Evolutionary conservation across 768 basidiomycete species (phyloP).

Genomic region (Boletus rubropictus): DNA sequence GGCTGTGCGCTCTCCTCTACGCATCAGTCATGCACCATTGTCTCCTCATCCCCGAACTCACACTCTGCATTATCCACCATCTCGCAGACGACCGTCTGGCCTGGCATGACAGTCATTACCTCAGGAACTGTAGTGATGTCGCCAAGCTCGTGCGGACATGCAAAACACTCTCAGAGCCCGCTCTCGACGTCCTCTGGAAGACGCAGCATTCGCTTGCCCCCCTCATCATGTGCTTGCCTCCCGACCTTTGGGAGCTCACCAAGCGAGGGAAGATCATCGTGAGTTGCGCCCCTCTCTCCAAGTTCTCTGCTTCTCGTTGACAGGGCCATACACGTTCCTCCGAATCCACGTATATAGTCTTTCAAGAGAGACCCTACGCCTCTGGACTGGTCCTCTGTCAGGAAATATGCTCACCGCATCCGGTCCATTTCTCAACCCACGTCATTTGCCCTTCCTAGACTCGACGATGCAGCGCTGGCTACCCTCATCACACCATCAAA

Average conservation of each 20-base stretch:
- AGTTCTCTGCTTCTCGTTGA: background rate
- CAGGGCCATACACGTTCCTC: background rate
- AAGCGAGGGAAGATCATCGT: conserved; percentile 20
- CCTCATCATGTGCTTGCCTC: conserved; percentile 26
- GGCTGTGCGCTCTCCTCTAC: background rate
- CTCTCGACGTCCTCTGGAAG: conserved; percentile 29
- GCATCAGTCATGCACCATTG: conserved; percentile 23
- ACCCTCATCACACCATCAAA: conserved; percentile 18
- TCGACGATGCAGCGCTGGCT: conserved; percentile 24
- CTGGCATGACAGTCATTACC: conserved; percentile 14
- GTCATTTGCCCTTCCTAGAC: conserved; percentile 14
- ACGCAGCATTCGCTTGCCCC: conserved; percentile 28
- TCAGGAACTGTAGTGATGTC: conserved; percentile 19
- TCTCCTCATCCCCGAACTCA: conserved; percentile 27
- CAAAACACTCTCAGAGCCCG: conserved; percentile 23
- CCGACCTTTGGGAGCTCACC: conserved; percentile 21
- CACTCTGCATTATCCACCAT: conserved; percentile 20
- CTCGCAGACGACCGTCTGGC: conserved; percentile 19
- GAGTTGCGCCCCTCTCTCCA: conserved; percentile 1
- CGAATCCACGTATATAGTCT: conserved; percentile 8
- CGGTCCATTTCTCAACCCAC: conserved; percentile 21
- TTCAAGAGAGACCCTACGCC: conserved; percentile 17
- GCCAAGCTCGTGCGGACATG: conserved; percentile 28
- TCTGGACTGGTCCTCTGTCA: conserved; percentile 21
- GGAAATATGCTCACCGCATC: conserved; percentile 24